Percentiles rank a stretch among this genome's conserved stretches.
Conservation (phyloP, 148 eudicot species). For the Dysphania ambrosioides region DNA sequence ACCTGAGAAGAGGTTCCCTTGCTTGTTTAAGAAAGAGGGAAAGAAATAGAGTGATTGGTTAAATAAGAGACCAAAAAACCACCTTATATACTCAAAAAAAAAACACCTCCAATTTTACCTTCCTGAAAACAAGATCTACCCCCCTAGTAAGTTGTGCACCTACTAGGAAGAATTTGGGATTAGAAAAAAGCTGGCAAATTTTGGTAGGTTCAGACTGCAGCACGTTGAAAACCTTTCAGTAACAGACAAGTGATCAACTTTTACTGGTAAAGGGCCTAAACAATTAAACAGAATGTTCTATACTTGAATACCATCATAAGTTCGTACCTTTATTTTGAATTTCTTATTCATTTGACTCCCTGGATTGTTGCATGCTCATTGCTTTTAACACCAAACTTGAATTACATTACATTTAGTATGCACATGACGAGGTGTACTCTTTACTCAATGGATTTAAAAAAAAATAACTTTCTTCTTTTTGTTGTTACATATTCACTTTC, state of each 20-base stretch:
- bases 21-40: not conserved
- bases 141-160: not conserved
- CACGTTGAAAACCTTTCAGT: slow-evolving; percentile 35
- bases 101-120: not conserved
- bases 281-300: slow-evolving; percentile 9
- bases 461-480: too few species aligned
- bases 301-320: not conserved
- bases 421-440: slow-evolving; percentile 4
- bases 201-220: slow-evolving; percentile 8
- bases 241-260: slow-evolving; percentile 31
- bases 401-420: slow-evolving; percentile 4
- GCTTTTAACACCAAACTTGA: slow-evolving; percentile 26
- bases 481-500: too few species aligned
- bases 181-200: not conserved
- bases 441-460: too few species aligned
- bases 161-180: not conserved
- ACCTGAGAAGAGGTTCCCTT: not conserved
- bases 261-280: slow-evolving; percentile 15
- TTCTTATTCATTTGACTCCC: slow-evolving; percentile 5
- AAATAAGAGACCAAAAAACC: slow-evolving; percentile 14
- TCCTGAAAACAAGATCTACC: slow-evolving; percentile 26
- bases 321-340: not conserved
- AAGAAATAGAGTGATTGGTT: slow-evolving; percentile 1
- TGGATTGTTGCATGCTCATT: slow-evolving; percentile 8
- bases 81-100: slow-evolving; percentile 26